phyloP scores from a whole-genome alignment of 2,329 filamentous ascomycete genomes.

The Cladosporium sp. region DNA sequence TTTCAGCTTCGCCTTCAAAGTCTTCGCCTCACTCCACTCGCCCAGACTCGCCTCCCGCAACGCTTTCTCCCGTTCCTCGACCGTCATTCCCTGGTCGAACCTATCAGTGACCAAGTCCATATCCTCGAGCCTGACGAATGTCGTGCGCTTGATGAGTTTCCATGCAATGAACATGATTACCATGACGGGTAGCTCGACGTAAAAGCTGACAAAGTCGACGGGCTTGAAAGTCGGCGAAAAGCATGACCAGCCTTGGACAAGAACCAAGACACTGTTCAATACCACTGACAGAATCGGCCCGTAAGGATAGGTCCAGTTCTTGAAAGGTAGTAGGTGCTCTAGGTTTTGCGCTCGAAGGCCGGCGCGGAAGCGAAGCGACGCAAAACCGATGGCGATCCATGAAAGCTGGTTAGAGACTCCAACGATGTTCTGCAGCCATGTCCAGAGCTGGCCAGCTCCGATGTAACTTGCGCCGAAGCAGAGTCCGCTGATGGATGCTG shows the following conservation, averaged over 20 bases:
- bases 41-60: not conserved
- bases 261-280: slow-evolving; percentile 55
- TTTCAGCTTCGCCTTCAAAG: not conserved
- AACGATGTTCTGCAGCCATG: slow-evolving; percentile 63
- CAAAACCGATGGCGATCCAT: slow-evolving; percentile 61
- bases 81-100: slow-evolving; percentile 5
- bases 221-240: slow-evolving; percentile 56
- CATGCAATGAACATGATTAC: slow-evolving; percentile 50
- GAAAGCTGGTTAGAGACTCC: slow-evolving; percentile 64
- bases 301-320: slow-evolving; percentile 62
- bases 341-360: slow-evolving; percentile 52
- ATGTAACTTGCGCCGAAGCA: slow-evolving; percentile 64
- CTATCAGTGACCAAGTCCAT: slow-evolving; percentile 43
- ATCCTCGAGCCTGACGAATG: slow-evolving; percentile 39
- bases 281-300: slow-evolving; percentile 55
- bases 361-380: slow-evolving; percentile 60
- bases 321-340: slow-evolving; percentile 58
- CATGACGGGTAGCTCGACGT: slow-evolving; percentile 60
- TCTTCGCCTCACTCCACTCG: slow-evolving; percentile 2
- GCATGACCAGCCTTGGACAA: slow-evolving; percentile 60
- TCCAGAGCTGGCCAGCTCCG: slow-evolving; percentile 60
- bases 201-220: slow-evolving; percentile 57
- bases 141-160: slow-evolving; percentile 49
- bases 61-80: slow-evolving; percentile 7
- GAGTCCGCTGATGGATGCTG: slow-evolving; percentile 36